Percentiles rank a stretch among this genome's conserved stretches.
Conservation (phyloP, 2,329 filamentous ascomycete species). For the Alternaria arbusti region DNA sequence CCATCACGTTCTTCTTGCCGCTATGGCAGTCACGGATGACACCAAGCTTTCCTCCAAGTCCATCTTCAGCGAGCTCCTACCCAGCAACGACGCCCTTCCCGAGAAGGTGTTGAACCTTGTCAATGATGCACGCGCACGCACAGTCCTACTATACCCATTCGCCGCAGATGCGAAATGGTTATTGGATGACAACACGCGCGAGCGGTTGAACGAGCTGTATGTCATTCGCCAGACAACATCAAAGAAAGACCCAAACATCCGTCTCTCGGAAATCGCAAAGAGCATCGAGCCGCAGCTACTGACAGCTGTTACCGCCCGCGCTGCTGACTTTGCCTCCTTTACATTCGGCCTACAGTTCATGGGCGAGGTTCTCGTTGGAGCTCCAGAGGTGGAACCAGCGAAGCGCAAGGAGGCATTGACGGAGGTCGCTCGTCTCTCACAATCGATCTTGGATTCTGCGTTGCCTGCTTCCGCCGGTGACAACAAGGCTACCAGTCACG, state of each 20-base stretch:
- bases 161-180: slow-evolving; percentile 68
- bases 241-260: slow-evolving; percentile 84
- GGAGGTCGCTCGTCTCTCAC: slow-evolving; percentile 62
- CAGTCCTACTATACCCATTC: slow-evolving; percentile 81
- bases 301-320: slow-evolving; percentile 71
- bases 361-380: slow-evolving; percentile 78
- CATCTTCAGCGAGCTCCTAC: slow-evolving; percentile 85
- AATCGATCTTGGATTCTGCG: slow-evolving; percentile 42
- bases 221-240: slow-evolving; percentile 82
- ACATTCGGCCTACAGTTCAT: slow-evolving; percentile 89
- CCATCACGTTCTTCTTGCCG: slow-evolving; percentile 81
- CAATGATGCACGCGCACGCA: slow-evolving; percentile 69
- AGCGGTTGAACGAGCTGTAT: slow-evolving; percentile 77
- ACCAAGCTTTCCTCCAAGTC: slow-evolving; percentile 86
- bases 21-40: slow-evolving; percentile 92
- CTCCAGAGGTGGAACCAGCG: slow-evolving; percentile 73
- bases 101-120: slow-evolving; percentile 70
- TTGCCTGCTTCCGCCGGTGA: slow-evolving; percentile 37
- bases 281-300: slow-evolving; percentile 78
- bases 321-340: slow-evolving; percentile 72
- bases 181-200: slow-evolving; percentile 67
- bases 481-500: slow-evolving; percentile 60
- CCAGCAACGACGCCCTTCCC: slow-evolving; percentile 55
- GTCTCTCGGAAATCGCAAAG: slow-evolving; percentile 77
- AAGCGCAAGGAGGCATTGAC: slow-evolving; percentile 64